These are phyloP conservation scores for Podospora didyma DNA, from an alignment of 495 filamentous ascomycete species.

Conservation along the genomic window DNA sequence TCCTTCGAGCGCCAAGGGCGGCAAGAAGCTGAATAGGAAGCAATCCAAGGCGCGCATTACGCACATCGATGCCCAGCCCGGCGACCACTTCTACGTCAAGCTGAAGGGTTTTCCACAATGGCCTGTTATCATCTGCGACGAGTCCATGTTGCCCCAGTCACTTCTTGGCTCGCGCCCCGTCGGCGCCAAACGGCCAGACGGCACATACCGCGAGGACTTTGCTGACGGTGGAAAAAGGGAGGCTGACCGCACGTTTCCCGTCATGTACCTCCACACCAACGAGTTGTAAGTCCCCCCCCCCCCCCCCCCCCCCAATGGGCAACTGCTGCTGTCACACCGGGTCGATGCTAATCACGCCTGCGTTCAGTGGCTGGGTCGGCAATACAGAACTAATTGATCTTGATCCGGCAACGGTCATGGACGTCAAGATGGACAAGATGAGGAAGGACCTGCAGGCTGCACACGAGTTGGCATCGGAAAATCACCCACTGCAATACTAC, in stretches of 20 bases:
- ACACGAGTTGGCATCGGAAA: constrained; percentile 66
- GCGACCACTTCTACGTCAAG: constrained; percentile 79
- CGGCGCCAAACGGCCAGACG: constrained; percentile 72
- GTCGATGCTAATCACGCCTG: constrained; percentile 12
- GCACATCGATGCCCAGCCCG: constrained; percentile 75
- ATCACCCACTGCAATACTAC: constrained; percentile 67
- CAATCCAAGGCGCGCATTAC: constrained; percentile 66
- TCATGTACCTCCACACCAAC: constrained; percentile 92
- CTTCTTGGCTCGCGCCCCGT: constrained; percentile 72
- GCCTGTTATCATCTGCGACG: constrained; percentile 87
- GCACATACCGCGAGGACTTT: constrained; percentile 78
- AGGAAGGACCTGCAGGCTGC: constrained; percentile 69
- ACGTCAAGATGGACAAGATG: constrained; percentile 65
- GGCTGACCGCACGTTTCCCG: constrained; percentile 78
- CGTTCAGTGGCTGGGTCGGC: constrained; percentile 71
- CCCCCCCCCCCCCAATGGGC: not conserved
- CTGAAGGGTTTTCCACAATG: constrained; percentile 88
- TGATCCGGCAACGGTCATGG: constrained; percentile 61
- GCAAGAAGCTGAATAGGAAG: constrained; percentile 82
- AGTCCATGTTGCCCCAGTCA: constrained; percentile 77
- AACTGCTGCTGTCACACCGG: not conserved
- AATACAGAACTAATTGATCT: constrained; percentile 75
- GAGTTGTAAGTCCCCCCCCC: constrained; percentile 74
- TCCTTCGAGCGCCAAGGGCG: constrained; percentile 62
- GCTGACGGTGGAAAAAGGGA: constrained; percentile 77